phyloP scores from a whole-genome alignment of 139 green algal genomes.

The Edaphochlamys debaryana region DNA sequence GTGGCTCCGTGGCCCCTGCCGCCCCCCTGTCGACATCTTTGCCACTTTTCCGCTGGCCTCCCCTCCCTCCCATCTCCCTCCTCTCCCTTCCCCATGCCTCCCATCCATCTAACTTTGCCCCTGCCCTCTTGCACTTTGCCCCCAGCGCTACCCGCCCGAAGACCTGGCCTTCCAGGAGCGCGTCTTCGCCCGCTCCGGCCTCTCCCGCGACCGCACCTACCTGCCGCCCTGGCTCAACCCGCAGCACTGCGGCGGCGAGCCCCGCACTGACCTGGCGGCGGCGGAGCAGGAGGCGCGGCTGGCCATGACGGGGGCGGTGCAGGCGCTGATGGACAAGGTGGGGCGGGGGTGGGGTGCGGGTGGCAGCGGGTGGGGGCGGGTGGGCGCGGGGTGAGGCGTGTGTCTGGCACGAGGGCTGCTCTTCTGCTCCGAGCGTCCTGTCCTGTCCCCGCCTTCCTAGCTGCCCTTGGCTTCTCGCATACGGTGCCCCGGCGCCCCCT shows the following conservation, averaged over 20 bases:
- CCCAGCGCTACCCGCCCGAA: conserved; percentile 26
- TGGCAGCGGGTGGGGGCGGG: background rate
- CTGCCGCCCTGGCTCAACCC: background rate
- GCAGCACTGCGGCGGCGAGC: background rate
- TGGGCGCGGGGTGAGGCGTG: background rate
- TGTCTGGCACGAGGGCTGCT: too few relatives aligned
- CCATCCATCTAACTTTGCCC: background rate
- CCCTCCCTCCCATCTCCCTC: too few relatives aligned
- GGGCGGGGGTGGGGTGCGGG: background rate
- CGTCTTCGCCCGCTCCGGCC: conserved; percentile 14
- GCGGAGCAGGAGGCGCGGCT: conserved; percentile 46
- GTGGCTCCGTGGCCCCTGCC: too few relatives aligned
- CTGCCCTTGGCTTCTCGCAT: background rate
- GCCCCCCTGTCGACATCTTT: too few relatives aligned
- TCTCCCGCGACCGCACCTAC: background rate
- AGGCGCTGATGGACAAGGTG: conserved; percentile 44
- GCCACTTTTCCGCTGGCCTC: too few relatives aligned
- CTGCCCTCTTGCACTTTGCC: background rate
- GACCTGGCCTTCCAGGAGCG: conserved; percentile 32
- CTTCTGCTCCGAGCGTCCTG: too few relatives aligned
- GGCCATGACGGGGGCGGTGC: conserved; percentile 39
- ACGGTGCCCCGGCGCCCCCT: too few relatives aligned
- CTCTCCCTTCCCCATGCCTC: too few relatives aligned
- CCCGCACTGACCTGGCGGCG: conserved; percentile 11
- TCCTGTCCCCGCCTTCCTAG: too few relatives aligned